phyloP scores from a whole-genome alignment of 2,329 filamentous ascomycete species.

The Aureobasidium sp. region DNA sequence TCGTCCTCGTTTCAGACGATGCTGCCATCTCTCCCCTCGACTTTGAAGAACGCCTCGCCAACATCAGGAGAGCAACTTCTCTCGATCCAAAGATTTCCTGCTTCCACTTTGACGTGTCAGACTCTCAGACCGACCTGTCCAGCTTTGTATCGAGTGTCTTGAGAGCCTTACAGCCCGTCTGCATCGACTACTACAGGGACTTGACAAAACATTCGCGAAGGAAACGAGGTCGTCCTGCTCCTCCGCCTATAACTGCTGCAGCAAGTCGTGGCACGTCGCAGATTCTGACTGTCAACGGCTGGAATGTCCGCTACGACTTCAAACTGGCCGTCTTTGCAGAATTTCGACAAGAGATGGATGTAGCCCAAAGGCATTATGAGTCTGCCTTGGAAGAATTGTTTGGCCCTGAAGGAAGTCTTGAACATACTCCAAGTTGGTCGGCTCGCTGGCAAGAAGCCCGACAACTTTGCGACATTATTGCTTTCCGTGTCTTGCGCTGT shows the following conservation, averaged over 20 bases:
- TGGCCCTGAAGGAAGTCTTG: constrained; percentile 69
- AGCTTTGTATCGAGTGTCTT: constrained; percentile 69
- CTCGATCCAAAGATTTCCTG: constrained; percentile 73
- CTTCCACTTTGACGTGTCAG: constrained; percentile 73
- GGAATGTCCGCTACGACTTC: constrained; percentile 92
- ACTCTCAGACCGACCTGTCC: constrained; percentile 62
- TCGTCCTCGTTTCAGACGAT: constrained; percentile 70
- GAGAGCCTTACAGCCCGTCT: constrained; percentile 62
- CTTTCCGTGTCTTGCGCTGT: constrained; percentile 74
- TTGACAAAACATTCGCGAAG: constrained; percentile 85
- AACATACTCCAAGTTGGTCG: constrained; percentile 83
- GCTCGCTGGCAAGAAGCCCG: constrained; percentile 89
- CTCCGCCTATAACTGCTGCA: constrained; percentile 74
- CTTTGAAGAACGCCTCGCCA: constrained; percentile 68
- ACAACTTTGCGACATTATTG: constrained; percentile 72
- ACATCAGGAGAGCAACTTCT: constrained; percentile 70
- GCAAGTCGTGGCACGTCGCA: constrained; percentile 80
- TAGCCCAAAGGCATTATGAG: constrained; percentile 76
- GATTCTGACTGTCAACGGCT: constrained; percentile 75
- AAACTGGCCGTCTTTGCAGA: constrained; percentile 88
- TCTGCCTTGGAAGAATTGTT: constrained; percentile 79
- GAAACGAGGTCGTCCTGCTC: constrained; percentile 74
- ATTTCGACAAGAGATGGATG: constrained; percentile 88
- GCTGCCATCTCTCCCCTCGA: constrained; percentile 47
- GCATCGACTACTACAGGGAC: constrained; percentile 88